Percentiles rank a stretch among this genome's conserved stretches.
These are phyloP conservation scores for Colletotrichum truncatum DNA, from an alignment of 2,329 filamentous ascomycete species.

Conservation along the genomic window DNA sequence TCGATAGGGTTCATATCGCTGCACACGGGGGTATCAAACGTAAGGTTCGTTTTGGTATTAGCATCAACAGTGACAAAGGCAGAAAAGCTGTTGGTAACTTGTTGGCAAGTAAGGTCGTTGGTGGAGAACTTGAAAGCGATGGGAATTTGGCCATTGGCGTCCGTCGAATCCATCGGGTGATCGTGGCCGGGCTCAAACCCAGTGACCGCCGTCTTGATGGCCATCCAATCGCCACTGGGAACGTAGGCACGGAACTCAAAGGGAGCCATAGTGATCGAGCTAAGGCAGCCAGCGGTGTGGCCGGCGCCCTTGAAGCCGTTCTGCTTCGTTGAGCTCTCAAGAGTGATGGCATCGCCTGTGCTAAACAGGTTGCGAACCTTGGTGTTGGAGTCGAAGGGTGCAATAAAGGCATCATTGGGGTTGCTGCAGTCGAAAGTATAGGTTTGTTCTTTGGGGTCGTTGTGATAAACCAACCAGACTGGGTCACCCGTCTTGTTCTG, in stretches of 20 bases:
- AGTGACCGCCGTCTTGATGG: constrained; percentile 63
- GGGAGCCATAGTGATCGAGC: constrained; percentile 57
- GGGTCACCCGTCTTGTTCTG: constrained; percentile 61
- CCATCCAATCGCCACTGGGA: constrained; percentile 39
- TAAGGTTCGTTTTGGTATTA: constrained; percentile 52
- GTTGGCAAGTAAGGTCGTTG: constrained; percentile 68
- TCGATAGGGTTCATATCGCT: constrained; percentile 42
- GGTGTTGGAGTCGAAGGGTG: constrained; percentile 63
- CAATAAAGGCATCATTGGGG: constrained; percentile 58
- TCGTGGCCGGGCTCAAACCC: constrained; percentile 71
- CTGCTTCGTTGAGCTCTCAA: constrained; percentile 54
- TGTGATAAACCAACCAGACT: constrained; percentile 62
- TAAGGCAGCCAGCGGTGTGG: constrained; percentile 63
- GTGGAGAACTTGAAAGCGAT: constrained; percentile 67
- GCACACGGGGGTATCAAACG: constrained; percentile 55
- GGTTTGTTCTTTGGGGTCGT: constrained; percentile 55
- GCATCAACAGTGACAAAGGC: constrained; percentile 62
- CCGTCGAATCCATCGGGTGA: constrained; percentile 60
- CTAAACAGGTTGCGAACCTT: constrained; percentile 71
- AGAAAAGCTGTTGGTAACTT: constrained; percentile 58
- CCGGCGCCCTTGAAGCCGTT: constrained; percentile 57
- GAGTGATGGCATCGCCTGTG: constrained; percentile 64
- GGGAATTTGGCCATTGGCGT: constrained; percentile 46
- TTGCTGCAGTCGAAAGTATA: constrained; percentile 66
- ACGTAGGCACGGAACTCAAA: constrained; percentile 71